Evolutionary conservation across 305 asterid genomes (phyloP), one percentile per base, ranked within the genome.

Genomic region (Vinca major): DNA sequence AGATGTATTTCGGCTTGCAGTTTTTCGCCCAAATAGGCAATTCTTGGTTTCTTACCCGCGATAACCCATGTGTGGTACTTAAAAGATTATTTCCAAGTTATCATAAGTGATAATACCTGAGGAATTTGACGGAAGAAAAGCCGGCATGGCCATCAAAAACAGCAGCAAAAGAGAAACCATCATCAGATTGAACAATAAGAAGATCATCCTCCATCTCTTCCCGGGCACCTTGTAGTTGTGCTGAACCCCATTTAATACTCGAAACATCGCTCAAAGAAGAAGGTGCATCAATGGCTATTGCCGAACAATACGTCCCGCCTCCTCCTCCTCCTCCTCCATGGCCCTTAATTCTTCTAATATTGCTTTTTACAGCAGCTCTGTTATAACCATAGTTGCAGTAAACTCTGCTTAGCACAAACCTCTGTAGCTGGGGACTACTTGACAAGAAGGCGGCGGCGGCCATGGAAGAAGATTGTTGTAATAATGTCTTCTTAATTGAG

Each of bases 191-290:
- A 67, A 90, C 13, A 70, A 90, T 75, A 44, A 86, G 79, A 65
- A 77, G 79, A 67, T 91, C 99, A 66, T 93, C 99, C 84, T 93
- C 99, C 97, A 93, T 93, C 82, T 93, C 99, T 51, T 89, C 95
- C 17, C 96, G 95, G 41, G 87, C 85, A 14, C 99, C 97, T 73
- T 90, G 87, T 61, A 87, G 71, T 74, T 83, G 78, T 33, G 85
- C 78, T 48, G 92, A 87, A 0, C 96, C 98, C 95, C 94, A 93
- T 78, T 89, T 72, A 71, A 92, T 82, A 17, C 84, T 83, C 9
- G 95, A 79, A 47, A 82, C 89, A 51, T 84, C 66, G 4, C 84
- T 71, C 43, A 83, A 60, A 11, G 95, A 81, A 73, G 89, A 76
- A 0, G 94, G 88, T 0, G 94, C 78, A 51, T 90, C 89, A 13